A percentile compares a stretch with the other conserved stretches of the same genome.
phyloP scores from a whole-genome alignment of 2,329 filamentous ascomycete genomes.

The Fusarium acutatum region DNA sequence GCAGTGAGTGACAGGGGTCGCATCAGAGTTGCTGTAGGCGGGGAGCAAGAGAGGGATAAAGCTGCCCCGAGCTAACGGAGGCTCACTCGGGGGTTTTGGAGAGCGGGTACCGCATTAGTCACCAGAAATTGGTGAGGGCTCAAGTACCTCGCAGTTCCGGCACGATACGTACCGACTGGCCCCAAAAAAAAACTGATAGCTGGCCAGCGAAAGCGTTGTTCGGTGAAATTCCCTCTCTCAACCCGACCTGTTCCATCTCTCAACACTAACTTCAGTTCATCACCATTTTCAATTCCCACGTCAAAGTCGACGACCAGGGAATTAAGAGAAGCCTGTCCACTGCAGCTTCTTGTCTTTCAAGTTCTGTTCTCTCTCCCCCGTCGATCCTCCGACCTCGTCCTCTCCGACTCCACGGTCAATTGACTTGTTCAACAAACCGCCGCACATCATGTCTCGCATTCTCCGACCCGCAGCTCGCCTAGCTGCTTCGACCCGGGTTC shows the following conservation, averaged over 20 bases:
- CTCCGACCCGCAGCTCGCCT: slow-evolving; percentile 61
- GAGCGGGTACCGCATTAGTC: slow-evolving; percentile 31
- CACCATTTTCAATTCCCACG: slow-evolving; percentile 37
- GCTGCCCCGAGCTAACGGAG: slow-evolving; percentile 42
- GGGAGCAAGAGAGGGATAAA: slow-evolving; percentile 42
- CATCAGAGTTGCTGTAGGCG: slow-evolving; percentile 23
- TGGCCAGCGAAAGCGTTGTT: slow-evolving; percentile 37
- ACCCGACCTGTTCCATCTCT: slow-evolving; percentile 39
- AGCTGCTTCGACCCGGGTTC: slow-evolving; percentile 54
- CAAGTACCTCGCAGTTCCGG: slow-evolving; percentile 42
- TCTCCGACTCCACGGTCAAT: slow-evolving; percentile 35
- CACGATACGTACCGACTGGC: slow-evolving; percentile 43
- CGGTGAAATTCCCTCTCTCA: slow-evolving; percentile 47
- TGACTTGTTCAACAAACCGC: slow-evolving; percentile 29
- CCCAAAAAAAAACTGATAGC: slow-evolving; percentile 45
- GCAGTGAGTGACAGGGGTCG: slow-evolving; percentile 20
- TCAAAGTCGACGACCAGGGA: slow-evolving; percentile 40
- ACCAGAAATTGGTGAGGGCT: slow-evolving; percentile 7
- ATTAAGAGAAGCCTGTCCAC: slow-evolving; percentile 36
- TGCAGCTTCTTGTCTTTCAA: slow-evolving; percentile 34
- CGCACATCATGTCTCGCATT: slow-evolving; percentile 58
- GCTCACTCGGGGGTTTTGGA: slow-evolving; percentile 38
- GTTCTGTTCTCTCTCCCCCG: slow-evolving; percentile 13
- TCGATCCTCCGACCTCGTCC: slow-evolving; percentile 18
- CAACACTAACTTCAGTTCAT: slow-evolving; percentile 40